These are phyloP conservation scores for Ogataea zsoltii DNA, from an alignment of 805 yeast genomes.

Conservation along the genomic window DNA sequence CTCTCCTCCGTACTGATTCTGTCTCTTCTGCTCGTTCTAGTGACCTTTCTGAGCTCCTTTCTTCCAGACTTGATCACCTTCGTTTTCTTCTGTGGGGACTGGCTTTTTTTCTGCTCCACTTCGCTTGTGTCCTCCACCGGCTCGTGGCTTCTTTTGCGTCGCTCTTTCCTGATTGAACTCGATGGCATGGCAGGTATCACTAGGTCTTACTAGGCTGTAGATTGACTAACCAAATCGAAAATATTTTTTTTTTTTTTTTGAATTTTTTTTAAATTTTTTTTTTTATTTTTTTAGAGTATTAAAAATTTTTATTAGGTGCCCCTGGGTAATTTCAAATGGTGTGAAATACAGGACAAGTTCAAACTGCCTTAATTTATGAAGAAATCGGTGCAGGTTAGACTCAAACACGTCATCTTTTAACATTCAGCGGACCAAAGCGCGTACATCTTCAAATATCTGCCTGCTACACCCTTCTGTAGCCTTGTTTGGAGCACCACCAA, in stretches of 20 bases:
- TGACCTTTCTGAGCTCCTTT: conserved; percentile 57
- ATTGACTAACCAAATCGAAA: too few species aligned
- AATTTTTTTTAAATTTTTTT: conserved; percentile 5
- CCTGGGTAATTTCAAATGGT: conserved; percentile 1
- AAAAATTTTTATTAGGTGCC: conserved; percentile 1
- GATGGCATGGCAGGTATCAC: conserved; percentile 26
- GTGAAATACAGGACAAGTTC: not conserved
- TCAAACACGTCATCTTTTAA: too few species aligned
- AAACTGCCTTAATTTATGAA: not conserved
- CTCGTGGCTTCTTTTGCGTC: conserved; percentile 11
- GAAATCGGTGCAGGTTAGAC: too few species aligned
- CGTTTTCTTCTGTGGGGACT: not conserved
- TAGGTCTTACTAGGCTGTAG: too few species aligned
- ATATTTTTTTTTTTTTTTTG: too few species aligned
- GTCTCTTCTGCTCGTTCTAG: conserved; percentile 51
- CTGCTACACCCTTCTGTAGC: conserved; percentile 2
- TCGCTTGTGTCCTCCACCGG: not conserved
- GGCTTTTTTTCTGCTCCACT: conserved; percentile 13
- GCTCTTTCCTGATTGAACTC: conserved; percentile 19
- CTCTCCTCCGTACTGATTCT: conserved; percentile 22
- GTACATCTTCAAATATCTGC: too few species aligned
- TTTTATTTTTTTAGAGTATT: not conserved
- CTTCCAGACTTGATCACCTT: conserved; percentile 50
- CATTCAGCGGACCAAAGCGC: too few species aligned
- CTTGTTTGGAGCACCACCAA: not conserved